Conservation (phyloP, 2,329 filamentous ascomycete genomes). For the Cytospora leucostoma region DNA sequence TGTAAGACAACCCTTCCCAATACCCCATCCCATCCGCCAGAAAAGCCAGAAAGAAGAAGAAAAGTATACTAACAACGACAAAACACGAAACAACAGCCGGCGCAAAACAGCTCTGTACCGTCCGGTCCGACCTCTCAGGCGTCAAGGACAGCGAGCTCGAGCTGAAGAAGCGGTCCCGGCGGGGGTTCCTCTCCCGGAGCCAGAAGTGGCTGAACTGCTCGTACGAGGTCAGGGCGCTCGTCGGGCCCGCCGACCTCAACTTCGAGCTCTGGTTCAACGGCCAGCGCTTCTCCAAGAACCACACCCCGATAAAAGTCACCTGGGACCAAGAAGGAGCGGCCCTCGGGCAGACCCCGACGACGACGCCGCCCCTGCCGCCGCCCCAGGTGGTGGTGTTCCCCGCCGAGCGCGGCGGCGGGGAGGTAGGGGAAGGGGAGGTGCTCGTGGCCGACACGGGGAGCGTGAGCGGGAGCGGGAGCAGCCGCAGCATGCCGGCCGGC, state of each 20-base stretch:
- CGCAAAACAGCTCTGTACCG: conserved; percentile 41
- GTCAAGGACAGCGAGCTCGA: conserved; percentile 43
- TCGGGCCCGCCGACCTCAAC: conserved; percentile 55
- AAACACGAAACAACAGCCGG: conserved; percentile 36
- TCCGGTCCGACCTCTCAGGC: conserved; percentile 44
- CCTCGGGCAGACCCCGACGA: neutral
- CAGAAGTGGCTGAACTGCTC: conserved; percentile 43
- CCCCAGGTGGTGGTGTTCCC: no score
- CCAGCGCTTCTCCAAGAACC: conserved; percentile 42
- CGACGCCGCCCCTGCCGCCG: neutral
- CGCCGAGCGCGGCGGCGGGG: neutral
- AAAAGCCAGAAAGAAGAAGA: neutral
- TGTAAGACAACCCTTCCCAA: conserved; percentile 32
- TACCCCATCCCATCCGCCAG: neutral
- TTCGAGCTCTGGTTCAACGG: conserved; percentile 48
- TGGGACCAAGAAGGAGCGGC: conserved; percentile 37
- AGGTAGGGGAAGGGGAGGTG: neutral
- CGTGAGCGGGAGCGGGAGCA: conserved; percentile 13
- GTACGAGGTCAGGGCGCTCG: conserved; percentile 55
- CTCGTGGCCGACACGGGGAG: conserved; percentile 18
- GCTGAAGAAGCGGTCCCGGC: conserved; percentile 35
- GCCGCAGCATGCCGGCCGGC: neutral
- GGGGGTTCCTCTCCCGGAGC: conserved; percentile 38
- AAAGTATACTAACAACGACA: neutral
- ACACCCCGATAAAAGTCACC: conserved; percentile 40